Evolutionary conservation across 306 rosid species (phyloP), one percentile per base, ranked within the genome.

Genomic region (Corylus avellana): DNA sequence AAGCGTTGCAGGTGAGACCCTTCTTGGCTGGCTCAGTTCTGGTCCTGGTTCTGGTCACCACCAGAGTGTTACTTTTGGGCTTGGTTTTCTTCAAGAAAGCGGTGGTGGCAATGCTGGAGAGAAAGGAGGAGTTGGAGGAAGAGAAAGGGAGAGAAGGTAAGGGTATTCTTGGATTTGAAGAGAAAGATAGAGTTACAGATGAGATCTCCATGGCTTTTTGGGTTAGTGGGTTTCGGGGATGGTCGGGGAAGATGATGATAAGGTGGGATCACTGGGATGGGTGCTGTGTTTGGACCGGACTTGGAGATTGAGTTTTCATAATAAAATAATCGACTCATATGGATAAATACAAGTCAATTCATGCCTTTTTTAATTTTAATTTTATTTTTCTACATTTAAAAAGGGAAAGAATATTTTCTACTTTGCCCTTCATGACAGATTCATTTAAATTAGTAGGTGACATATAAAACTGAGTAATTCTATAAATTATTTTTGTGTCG

Each of bases 1-100:
- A 56, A 49, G 99, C 98, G 79, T 88, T 90, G 87, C 97, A 93
- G 58, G 82, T 90, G 14, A 95, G 51, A 58, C 88, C 84, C 83
- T 82, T 90, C 25, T 70, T 86, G 35, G 85, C 59, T 57, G 74
- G 79, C 22, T 71, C 75, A 16, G 80, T 81, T 76, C 86, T 82
- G 70, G 75, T 63, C 72, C 72, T 22, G 50, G 12, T 87, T 82
- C 78, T 70, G 58, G 69, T 82, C 29, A 32, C 7, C 11, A 46
- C 50, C 48, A 80, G 57, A 78, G 79, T 50, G 57, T 80, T 49
- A 35, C 2, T 20, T 46, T 56, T 76, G 35, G 77, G 73, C 77
- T 59, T 72, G 50, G 74, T 79, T 81, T 81, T 86, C 78, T 56
- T 85, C 49, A 74, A 61, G 73, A 85, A 69, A 79, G 47, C 17